Percentiles rank a stretch among this genome's conserved stretches.
Conservation (phyloP, 306 rosid genomes). For the Neltuma alba region DNA sequence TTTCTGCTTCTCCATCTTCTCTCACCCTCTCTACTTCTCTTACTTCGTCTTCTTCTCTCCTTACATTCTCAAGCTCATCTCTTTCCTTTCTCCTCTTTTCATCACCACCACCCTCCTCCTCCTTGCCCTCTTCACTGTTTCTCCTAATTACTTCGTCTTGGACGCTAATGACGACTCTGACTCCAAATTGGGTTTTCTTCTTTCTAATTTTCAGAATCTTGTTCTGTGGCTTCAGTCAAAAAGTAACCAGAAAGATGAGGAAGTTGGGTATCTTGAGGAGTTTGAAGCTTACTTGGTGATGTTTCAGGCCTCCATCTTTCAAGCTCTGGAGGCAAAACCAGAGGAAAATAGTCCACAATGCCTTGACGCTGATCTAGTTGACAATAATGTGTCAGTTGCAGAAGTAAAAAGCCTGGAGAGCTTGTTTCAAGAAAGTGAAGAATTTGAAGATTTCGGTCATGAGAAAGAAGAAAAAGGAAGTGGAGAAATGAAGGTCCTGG, state of each 20-base stretch:
- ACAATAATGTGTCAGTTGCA: neutral
- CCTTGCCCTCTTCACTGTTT: slow-evolving; percentile 57
- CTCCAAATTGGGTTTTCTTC: slow-evolving; percentile 47
- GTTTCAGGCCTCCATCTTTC: slow-evolving; percentile 73
- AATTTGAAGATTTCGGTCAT: slow-evolving; percentile 27
- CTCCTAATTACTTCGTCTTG: slow-evolving; percentile 50
- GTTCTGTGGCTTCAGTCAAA: slow-evolving; percentile 40
- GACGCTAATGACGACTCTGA: slow-evolving; percentile 36
- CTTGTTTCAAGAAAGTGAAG: slow-evolving; percentile 51
- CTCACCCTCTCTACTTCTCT: slow-evolving; percentile 88
- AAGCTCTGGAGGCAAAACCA: slow-evolving; percentile 51
- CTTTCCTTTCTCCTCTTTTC: slow-evolving; percentile 88
- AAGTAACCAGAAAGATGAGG: slow-evolving; percentile 39
- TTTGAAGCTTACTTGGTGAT: slow-evolving; percentile 79
- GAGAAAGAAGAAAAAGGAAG: neutral
- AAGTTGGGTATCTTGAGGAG: slow-evolving; percentile 57
- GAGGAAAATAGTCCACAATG: slow-evolving; percentile 44
- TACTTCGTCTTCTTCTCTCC: slow-evolving; percentile 91
- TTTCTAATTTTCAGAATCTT: slow-evolving; percentile 43
- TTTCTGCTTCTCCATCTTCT: slow-evolving; percentile 59
- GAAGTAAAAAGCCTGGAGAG: slow-evolving; percentile 47
- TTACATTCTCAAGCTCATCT: slow-evolving; percentile 67
- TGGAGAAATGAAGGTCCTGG: neutral
- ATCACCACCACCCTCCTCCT: slow-evolving; percentile 75
- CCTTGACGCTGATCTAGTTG: slow-evolving; percentile 29